Conservation (phyloP, 345 rosid genomes). For the Hibiscus mutabilis region DNA sequence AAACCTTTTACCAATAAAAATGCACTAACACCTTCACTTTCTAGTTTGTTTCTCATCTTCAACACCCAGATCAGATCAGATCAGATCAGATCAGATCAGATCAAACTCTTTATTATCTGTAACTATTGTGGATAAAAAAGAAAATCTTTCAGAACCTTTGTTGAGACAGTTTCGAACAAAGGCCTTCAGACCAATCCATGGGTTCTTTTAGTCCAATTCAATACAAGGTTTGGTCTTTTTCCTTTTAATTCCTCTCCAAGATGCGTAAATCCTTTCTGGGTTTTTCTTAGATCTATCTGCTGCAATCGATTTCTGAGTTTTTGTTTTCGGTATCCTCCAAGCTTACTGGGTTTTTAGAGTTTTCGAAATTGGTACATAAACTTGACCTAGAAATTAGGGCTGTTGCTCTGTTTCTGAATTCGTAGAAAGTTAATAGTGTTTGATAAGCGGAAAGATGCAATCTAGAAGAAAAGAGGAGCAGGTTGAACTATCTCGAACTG, state of each 20-base stretch:
- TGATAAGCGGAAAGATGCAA: slow-evolving; percentile 33
- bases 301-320: slow-evolving; percentile 1
- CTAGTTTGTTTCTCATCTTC: neutral
- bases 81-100: neutral
- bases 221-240: slow-evolving; percentile 20
- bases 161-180: neutral
- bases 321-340: neutral
- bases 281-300: slow-evolving; percentile 6
- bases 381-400: slow-evolving; percentile 6
- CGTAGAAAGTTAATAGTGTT: neutral
- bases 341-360: slow-evolving; percentile 4
- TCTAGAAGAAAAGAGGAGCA: slow-evolving; percentile 35
- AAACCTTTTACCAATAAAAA: too few relatives aligned
- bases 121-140: neutral
- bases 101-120: neutral
- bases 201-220: slow-evolving; percentile 2
- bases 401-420: neutral
- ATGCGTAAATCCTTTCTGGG: slow-evolving; percentile 14
- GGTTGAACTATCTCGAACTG: slow-evolving; percentile 22
- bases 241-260: neutral
- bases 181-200: slow-evolving; percentile 6
- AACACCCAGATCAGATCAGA: neutral
- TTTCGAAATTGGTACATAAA: neutral
- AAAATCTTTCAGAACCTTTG: neutral
- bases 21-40: neutral